Evolutionary conservation across 805 yeast species (phyloP), one percentile per base, ranked within the genome.

Genomic region (Candida rishiriensis): DNA sequence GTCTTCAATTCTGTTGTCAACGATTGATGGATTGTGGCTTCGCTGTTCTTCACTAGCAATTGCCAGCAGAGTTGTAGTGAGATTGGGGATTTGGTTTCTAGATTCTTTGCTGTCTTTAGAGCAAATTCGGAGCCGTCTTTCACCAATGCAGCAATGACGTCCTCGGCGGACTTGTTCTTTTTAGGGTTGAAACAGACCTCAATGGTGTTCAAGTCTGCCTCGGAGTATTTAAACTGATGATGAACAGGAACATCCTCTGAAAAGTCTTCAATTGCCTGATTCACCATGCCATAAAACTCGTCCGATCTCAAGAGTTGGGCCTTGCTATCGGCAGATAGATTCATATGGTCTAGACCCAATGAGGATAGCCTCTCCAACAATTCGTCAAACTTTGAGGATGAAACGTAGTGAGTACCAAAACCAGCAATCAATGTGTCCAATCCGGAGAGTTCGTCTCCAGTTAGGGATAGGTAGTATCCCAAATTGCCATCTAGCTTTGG

Each of bases 361-460:
- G 76, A 81, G 9, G 85, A 73, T 48, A 91, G 72, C 51, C 95
- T 78, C 41, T 71, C 72, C 49, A 77, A 74, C 53, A 91, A 73
- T 21, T 77, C 81, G 1, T 72, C 73, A 40, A 89, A 60, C 51
- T 83, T 77, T 47, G 73, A 77, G 30, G 83, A 71, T 14, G 88
- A 82, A 28, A 91, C 83, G 59, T 81, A 93, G 63, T 93, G 99
- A 12, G 98, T 88, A 34, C 96, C 95, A 51, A 85, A 75, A 29
- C 98, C 98, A 9, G 84, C 74, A 51, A 83, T 63, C 57, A 88
- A 83, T n/a, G 85, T 82, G 59, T 91, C 98, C 51, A 74, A 69
- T 13, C 97, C 97, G 44, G 69, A 63, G 47, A 93, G 66, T 16
- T 83, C 74, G 49, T 83, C 85, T 39, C 97, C 96, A 1, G 98